Evolutionary conservation across 768 basidiomycete genomes (phyloP).

Genomic region (Stropharia rugosoannulata): DNA sequence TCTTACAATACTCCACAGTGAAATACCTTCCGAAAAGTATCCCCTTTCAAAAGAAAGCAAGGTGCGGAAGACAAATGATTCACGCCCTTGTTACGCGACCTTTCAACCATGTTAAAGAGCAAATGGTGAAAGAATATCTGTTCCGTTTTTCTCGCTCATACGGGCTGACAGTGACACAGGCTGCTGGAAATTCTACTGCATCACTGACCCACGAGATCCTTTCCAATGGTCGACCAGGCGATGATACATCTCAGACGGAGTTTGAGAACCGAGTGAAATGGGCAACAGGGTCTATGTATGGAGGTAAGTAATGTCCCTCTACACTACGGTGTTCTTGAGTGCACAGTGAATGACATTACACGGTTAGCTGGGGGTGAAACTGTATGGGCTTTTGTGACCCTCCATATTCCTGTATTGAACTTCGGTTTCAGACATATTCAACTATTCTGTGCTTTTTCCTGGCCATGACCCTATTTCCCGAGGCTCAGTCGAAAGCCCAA

Average conservation of each 20-base stretch:
- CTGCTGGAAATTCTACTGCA: too few species aligned
- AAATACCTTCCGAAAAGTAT: conserved; percentile 4
- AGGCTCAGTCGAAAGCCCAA: conserved; percentile 36
- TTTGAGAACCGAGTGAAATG: conserved; percentile 13
- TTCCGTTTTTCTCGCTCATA: too few species aligned
- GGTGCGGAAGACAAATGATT: not conserved
- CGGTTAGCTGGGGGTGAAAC: not conserved
- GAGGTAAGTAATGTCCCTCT: conserved; percentile 8
- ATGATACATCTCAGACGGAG: not conserved
- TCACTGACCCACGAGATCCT: not conserved
- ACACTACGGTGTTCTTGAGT: not conserved
- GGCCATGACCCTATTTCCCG: conserved; percentile 37
- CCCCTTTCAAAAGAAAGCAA: conserved; percentile 1
- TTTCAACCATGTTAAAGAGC: not conserved
- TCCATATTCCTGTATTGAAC: not conserved
- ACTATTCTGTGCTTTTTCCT: conserved; percentile 26
- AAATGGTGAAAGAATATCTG: not conserved
- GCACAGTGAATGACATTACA: not conserved
- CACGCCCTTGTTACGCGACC: not conserved
- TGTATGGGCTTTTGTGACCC: not conserved
- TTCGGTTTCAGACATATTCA: not conserved
- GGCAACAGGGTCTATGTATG: conserved; percentile 17
- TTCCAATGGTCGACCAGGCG: not conserved
- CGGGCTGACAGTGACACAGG: too few species aligned
- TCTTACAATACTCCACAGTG: not conserved